Evolutionary conservation across 306 rosid species (phyloP).

Genomic region (Sphenostylis stenocarpa): DNA sequence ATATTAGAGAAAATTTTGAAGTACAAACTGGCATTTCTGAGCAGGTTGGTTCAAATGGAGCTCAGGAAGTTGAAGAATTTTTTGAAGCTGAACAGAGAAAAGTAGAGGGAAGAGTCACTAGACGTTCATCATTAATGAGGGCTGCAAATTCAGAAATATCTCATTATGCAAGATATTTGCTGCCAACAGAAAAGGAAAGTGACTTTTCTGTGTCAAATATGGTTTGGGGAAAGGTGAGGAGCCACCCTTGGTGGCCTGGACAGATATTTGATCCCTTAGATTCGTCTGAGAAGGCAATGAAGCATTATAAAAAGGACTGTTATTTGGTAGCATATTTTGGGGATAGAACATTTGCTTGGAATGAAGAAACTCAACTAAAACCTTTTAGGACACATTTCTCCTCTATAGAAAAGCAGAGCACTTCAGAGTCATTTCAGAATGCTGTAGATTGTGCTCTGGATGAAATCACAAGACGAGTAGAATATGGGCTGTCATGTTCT

Average conservation of each 20-base stretch:
- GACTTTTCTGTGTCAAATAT: constrained; percentile 72
- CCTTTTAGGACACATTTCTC: constrained; percentile 69
- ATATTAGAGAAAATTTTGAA: constrained; percentile 35
- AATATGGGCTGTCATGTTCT: constrained; percentile 74
- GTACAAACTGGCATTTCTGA: constrained; percentile 39
- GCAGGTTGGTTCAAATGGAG: constrained; percentile 48
- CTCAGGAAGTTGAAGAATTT: constrained; percentile 51
- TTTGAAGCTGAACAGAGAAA: constrained; percentile 37
- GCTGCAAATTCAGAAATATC: constrained; percentile 36
- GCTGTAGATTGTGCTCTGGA: constrained; percentile 81
- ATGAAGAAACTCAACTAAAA: constrained; percentile 79
- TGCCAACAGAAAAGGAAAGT: constrained; percentile 67
- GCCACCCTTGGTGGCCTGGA: constrained; percentile 99
- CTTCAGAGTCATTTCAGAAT: constrained; percentile 77
- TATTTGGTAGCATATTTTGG: constrained; percentile 95
- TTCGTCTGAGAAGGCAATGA: constrained; percentile 87
- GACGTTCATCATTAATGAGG: constrained; percentile 26
- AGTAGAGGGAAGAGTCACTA: constrained; percentile 29
- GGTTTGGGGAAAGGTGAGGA: constrained; percentile 98
- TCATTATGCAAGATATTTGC: constrained; percentile 48
- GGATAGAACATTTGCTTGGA: constrained; percentile 96
- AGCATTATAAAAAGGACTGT: constrained; percentile 79
- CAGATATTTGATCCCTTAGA: constrained; percentile 87
- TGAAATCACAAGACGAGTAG: constrained; percentile 81
- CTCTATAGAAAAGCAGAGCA: constrained; percentile 63